These are phyloP conservation scores for Fusarium albosuccineum DNA, from an alignment of 2,329 filamentous ascomycete genomes.

Conservation along the genomic window DNA sequence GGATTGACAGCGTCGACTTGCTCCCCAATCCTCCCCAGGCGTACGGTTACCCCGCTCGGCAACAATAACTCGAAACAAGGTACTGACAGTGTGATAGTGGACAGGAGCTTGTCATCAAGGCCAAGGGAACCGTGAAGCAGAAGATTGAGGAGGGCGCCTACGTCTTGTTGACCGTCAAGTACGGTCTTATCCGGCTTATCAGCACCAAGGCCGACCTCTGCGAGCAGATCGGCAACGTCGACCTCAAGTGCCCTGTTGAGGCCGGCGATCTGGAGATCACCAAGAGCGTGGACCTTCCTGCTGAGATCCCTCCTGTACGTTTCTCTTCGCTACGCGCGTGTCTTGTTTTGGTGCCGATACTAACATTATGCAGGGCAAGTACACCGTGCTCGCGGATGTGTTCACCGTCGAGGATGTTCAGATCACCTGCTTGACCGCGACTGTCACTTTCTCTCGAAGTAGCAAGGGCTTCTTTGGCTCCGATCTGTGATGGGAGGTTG, in stretches of 20 bases:
- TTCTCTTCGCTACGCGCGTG: background rate
- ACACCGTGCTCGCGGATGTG: constrained; percentile 89
- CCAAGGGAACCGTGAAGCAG: constrained; percentile 79
- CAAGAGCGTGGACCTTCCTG: constrained; percentile 88
- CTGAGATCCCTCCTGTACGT: constrained; percentile 88
- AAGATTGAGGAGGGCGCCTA: constrained; percentile 82
- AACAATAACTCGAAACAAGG: constrained; percentile 3
- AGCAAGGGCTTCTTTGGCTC: constrained; percentile 55
- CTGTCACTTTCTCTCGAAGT: constrained; percentile 68
- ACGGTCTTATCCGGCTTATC: constrained; percentile 91
- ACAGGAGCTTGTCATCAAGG: constrained; percentile 80
- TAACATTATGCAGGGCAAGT: constrained; percentile 76
- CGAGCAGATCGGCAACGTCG: constrained; percentile 88
- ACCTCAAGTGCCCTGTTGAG: constrained; percentile 89
- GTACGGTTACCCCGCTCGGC: constrained; percentile 67
- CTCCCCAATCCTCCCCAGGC: constrained; percentile 86
- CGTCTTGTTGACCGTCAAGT: constrained; percentile 89
- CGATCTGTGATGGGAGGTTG: constrained; percentile 54
- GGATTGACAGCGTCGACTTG: constrained; percentile 84
- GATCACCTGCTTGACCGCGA: constrained; percentile 89
- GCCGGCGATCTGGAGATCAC: constrained; percentile 79
- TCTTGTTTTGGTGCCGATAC: constrained; percentile 37
- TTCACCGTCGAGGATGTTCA: constrained; percentile 77
- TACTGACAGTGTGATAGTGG: constrained; percentile 70
- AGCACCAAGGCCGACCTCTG: constrained; percentile 86